phyloP scores from a whole-genome alignment of 192 early-diverging fungal species.

The Chytriomyces sp. region DNA sequence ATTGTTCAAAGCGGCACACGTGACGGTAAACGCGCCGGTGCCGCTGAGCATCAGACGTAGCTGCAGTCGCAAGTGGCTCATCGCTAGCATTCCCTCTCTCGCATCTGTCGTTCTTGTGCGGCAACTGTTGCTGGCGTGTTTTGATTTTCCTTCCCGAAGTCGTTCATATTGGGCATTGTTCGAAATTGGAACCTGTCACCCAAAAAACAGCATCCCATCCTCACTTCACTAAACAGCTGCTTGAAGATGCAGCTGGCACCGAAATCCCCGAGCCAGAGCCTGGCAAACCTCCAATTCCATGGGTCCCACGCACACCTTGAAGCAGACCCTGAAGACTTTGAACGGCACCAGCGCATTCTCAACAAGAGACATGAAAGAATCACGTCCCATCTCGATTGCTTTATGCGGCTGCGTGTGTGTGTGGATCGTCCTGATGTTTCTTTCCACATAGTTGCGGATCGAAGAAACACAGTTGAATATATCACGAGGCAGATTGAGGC shows the following conservation, averaged over 20 bases:
- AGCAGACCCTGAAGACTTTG: not conserved
- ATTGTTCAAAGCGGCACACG: too few relatives aligned
- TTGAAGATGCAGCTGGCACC: not conserved
- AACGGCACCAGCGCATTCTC: not conserved
- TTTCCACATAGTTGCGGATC: conserved; percentile 41
- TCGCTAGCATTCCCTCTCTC: too few relatives aligned
- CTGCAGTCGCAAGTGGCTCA: too few relatives aligned
- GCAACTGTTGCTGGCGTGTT: too few relatives aligned
- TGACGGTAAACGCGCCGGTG: too few relatives aligned
- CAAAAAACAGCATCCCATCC: too few relatives aligned
- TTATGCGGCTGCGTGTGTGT: conserved; percentile 1
- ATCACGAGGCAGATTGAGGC: conserved; percentile 72
- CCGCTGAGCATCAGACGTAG: too few relatives aligned
- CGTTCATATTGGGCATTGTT: too few relatives aligned
- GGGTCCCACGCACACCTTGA: not conserved
- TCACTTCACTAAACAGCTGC: too few relatives aligned
- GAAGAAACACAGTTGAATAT: conserved; percentile 64
- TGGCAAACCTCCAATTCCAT: not conserved
- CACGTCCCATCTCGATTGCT: conserved; percentile 8
- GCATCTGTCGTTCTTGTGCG: too few relatives aligned
- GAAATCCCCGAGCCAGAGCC: not conserved
- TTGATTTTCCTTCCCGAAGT: too few relatives aligned
- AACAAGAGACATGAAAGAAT: conserved; percentile 8
- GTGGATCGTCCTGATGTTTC: not conserved
- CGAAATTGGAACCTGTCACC: too few relatives aligned